These are phyloP conservation scores for Lobosporangium transversale DNA, from an alignment of 192 early-diverging fungal species.

Conservation along the genomic window DNA sequence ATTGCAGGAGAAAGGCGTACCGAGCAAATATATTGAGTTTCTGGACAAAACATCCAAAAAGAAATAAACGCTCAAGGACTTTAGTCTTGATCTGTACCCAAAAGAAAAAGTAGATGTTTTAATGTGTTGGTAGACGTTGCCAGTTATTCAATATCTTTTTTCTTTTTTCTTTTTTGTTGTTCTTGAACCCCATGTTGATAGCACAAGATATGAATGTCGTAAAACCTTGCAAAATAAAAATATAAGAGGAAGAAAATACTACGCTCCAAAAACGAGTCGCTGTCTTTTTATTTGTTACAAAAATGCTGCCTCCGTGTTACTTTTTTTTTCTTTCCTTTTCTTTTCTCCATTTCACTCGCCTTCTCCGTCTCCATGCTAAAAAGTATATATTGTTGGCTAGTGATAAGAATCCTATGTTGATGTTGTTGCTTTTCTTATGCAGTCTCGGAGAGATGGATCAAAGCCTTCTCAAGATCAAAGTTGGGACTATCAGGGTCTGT, in stretches of 20 bases:
- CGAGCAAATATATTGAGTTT: constrained; percentile 60
- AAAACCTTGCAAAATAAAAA: too few species aligned
- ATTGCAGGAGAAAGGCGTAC: constrained; percentile 60
- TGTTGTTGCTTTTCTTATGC: constrained; percentile 25
- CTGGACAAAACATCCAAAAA: constrained; percentile 43
- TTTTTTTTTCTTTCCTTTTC: constrained; percentile 8
- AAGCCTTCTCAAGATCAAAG: constrained; percentile 68
- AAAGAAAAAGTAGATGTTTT: not conserved
- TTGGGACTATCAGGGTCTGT: constrained; percentile 65
- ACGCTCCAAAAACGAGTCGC: not conserved
- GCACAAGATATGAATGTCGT: too few species aligned
- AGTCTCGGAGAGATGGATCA: constrained; percentile 55
- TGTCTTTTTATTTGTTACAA: not conserved
- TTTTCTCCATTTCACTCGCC: not conserved
- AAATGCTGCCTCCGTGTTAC: constrained; percentile 7
- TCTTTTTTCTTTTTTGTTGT: too few species aligned
- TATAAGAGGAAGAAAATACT: too few species aligned
- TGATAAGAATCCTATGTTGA: constrained; percentile 1
- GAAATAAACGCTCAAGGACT: constrained; percentile 6
- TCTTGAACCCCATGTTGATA: too few species aligned
- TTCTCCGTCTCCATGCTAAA: not conserved
- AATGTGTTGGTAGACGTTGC: too few species aligned
- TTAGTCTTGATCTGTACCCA: not conserved
- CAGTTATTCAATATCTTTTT: too few species aligned
- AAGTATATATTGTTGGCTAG: constrained; percentile 14